Base-by-base conservation (phyloP, 2,329 filamentous ascomycete species). In the Hypoxylon sp. region DNA sequence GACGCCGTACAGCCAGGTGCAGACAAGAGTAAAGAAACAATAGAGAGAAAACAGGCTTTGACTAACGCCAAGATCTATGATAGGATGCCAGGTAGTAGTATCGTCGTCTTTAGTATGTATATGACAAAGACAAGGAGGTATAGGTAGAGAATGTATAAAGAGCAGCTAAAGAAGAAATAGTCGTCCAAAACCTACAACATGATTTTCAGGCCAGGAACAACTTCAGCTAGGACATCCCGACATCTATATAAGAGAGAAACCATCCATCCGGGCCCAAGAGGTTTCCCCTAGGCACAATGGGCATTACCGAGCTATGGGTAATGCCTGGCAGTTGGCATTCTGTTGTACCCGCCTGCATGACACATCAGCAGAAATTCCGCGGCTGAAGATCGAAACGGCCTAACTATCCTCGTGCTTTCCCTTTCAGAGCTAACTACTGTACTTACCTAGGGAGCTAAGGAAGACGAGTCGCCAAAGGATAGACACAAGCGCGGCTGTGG, bases 261-360 rank as follows among this genome's bases (percentile, higher is more conserved):
- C 37, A 17, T 2, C 46, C 48, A 39, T 13, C 53, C 56, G 59
- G 53, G 24, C 49, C 34, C 56, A 57, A 56, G 30, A 51, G 37
- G 54, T 26, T 26, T 26, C 17, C 17, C 59, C 59, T 32, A 47
- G 51, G 48, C 32, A 47, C 50, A 19, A 64, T 47, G 50, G 50
- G 6, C 44, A 64, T 67, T 67, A 30, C 60, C 64, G 60, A 67
- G 64, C 60, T 64, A 63, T 54, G 46, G 52, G 39, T 15, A 47
- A 19, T 41, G 49, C 41, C n/a, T 41, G 49, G 48, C 50, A 46
- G 37, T 47, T 34, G 55, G 59, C 34, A 37, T 6, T 6, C 28
- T 55, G 11, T 10, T 5, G 41, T 13, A 63, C 50, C 65, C 65
- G 63, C 59, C n/a, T n/a, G n/a, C n/a, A n/a, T n/a, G n/a, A n/a